Conservation (phyloP, 2,329 filamentous ascomycete genomes). For the Trichoderma aggressivum region DNA sequence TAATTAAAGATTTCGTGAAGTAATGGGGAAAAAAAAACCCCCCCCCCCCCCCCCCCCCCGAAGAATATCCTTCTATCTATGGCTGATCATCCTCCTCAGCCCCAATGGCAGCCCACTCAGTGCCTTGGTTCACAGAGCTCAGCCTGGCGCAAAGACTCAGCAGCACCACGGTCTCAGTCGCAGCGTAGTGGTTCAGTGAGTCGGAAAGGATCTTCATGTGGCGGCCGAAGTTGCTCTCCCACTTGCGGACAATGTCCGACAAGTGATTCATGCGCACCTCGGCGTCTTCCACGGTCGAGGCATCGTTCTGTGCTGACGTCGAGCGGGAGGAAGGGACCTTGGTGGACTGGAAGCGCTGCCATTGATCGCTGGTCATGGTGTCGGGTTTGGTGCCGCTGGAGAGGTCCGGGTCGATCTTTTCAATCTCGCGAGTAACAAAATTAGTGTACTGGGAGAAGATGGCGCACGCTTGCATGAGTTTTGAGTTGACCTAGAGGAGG, state of each 20-base stretch:
- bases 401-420: conserved; percentile 78
- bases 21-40: too few relatives aligned
- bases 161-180: conserved; percentile 93
- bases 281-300: conserved; percentile 37
- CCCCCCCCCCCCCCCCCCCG: too few relatives aligned
- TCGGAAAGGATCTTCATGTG: conserved; percentile 93
- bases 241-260: conserved; percentile 83
- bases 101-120: conserved; percentile 58
- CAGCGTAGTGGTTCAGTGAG: conserved; percentile 93
- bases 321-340: conserved; percentile 37
- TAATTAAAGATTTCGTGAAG: too few relatives aligned
- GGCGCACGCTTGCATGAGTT: conserved; percentile 92
- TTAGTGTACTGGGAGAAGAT: conserved; percentile 90
- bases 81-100: conserved; percentile 51
- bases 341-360: conserved; percentile 54
- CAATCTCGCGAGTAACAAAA: conserved; percentile 79
- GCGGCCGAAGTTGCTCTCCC: conserved; percentile 87
- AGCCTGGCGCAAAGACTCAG: conserved; percentile 80
- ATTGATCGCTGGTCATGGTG: conserved; percentile 60
- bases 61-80: not conserved
- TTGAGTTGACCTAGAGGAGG: conserved; percentile 77
- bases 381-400: conserved; percentile 55
- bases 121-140: conserved; percentile 77
- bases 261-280: conserved; percentile 66
- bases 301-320: conserved; percentile 28